Percentiles rank a stretch among this genome's conserved stretches.
Conservation (phyloP, 1,139 yeast species). For the Scheffersomyces titani region DNA sequence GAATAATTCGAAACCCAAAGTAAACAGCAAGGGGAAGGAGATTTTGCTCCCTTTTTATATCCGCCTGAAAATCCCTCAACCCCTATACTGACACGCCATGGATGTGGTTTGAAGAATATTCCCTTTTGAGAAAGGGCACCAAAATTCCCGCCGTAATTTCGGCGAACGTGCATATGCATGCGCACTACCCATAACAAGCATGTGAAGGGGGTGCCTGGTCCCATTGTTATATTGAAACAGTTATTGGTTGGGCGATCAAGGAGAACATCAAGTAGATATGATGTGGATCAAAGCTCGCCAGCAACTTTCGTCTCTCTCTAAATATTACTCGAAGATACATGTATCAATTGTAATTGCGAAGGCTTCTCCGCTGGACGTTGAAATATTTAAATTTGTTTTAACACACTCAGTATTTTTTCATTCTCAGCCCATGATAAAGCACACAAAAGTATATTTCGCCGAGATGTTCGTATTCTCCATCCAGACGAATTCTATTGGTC, state of each 20-base stretch:
- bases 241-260: neutral
- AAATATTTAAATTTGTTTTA: neutral
- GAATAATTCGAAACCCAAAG: neutral
- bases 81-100: neutral
- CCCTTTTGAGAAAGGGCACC: neutral
- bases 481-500: neutral
- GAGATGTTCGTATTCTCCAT: neutral
- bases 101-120: neutral
- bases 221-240: neutral
- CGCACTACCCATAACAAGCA: neutral
- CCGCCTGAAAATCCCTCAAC: neutral
- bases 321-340: neutral
- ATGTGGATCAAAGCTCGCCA: neutral
- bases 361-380: neutral
- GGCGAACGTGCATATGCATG: neutral
- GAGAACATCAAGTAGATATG: neutral
- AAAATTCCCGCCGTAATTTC: neutral
- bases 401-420: neutral
- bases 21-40: neutral
- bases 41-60: neutral
- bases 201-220: neutral
- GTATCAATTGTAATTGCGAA: neutral
- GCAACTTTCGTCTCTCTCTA: neutral
- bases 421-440: neutral
- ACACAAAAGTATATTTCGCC: neutral